Evolutionary conservation across 1,139 yeast genomes (phyloP), one percentile per base, ranked within the genome.

Genomic region (Candida dubliniensis): DNA sequence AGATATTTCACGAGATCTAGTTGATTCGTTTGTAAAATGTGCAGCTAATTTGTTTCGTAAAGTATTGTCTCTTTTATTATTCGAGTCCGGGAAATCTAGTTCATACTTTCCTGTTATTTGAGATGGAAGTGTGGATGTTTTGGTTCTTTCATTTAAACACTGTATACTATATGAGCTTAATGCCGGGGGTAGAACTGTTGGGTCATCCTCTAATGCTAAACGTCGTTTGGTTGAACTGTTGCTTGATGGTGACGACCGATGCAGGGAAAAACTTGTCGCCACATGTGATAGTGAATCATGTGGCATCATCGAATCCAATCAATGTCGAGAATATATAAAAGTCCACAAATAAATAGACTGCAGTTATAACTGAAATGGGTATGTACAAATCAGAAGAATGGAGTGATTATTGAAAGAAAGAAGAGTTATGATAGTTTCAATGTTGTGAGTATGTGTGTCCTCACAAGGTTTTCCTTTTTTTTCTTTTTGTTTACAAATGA

Each of bases 111-210:
- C 49, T 1, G 50, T 43, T 3, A 47, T 39, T 38, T 42, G 27
- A 12, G n/a, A 26, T 24, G 46, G 15, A 36, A 46, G 53, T 42
- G 42, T 45, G 24, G 42, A 39, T 32, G 59, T 49, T 25, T 44
- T 34, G 11, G 47, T 38, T 38, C 54, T 51, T 34, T 63, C 69
- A 49, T 65, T 64, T 41, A 70, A 57, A 41, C 64, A 58, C 32
- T 75, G 74, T 42, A 71, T 62, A 52, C 74, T 62, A 50, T 82
- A 82, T 10, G 84, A 76, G 56, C 87, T 82, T 50, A 84, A 67
- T 11, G 81, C 81, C 2, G 89, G 89, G 0, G 88, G 87, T 46
- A 77, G 69, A 48, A 77, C 75, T 23, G 80, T 75, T 47, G 69
- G 75, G 51, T 80, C 87, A 33, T 80, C 84, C 24, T 75, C 80